Evolutionary conservation across 2,329 filamentous ascomycete species (phyloP).

Genomic region (Curvularia hawaiiensis): DNA sequence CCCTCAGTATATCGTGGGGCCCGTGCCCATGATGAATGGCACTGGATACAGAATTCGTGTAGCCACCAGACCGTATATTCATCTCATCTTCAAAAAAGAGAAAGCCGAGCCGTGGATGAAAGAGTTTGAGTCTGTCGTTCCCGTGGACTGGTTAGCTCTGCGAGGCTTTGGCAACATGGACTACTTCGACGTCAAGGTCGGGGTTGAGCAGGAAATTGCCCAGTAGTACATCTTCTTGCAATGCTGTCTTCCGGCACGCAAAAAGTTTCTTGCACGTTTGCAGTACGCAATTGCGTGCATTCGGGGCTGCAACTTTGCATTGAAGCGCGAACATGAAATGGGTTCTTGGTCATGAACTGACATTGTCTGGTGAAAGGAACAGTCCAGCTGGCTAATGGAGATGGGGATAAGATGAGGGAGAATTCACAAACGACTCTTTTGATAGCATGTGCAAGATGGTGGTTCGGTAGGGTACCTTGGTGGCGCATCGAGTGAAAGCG

Average conservation of each 20-base stretch:
- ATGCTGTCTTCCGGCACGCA: not conserved
- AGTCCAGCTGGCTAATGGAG: not conserved
- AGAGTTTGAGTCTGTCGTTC: slow-evolving; percentile 12
- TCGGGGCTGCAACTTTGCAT: not conserved
- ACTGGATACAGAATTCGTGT: not conserved
- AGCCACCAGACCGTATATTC: slow-evolving; percentile 25
- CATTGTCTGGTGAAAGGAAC: not conserved
- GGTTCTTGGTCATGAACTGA: not conserved
- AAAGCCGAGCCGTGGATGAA: slow-evolving; percentile 34
- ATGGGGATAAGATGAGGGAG: not conserved
- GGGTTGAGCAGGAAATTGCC: slow-evolving; percentile 13
- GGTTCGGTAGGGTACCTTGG: not conserved
- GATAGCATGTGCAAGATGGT: slow-evolving; percentile 4
- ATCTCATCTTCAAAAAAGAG: slow-evolving; percentile 32
- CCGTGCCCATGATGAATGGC: not conserved
- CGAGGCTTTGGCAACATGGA: slow-evolving; percentile 36
- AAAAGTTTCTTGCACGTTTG: not conserved
- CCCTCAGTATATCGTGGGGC: too few species aligned
- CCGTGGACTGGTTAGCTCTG: slow-evolving; percentile 24
- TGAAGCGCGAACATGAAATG: not conserved
- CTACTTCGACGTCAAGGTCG: slow-evolving; percentile 36
- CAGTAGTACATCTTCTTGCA: not conserved
- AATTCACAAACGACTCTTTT: not conserved
- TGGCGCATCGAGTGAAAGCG: not conserved
- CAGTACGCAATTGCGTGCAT: not conserved